Evolutionary conservation across 345 rosid genomes (phyloP), one percentile per base, ranked within the genome.

Genomic region (Tarenaya hassleriana): DNA sequence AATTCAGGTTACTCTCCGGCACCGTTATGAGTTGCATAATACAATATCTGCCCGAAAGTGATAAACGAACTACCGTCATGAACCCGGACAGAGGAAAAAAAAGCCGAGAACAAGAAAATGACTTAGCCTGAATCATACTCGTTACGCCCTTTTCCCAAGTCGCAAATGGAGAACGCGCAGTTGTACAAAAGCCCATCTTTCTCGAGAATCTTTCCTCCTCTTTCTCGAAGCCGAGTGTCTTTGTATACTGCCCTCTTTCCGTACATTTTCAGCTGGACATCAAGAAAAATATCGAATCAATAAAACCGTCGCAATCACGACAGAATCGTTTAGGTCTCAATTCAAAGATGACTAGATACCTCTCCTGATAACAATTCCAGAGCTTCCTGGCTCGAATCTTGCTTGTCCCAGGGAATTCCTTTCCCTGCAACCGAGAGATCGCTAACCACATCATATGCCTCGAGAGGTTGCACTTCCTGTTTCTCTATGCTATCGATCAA

Each of bases 231-330:
- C 45, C 41, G 71, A 11, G 78, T 62, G 33, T 86, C 89, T 62
- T 73, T 82, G 69, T 80, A 69, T 10, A 86, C 89, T 29, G 77
- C 76, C 63, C 73, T 75, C 50, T 90, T 90, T 8, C 89, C 97
- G 40, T 58, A 71, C 54, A 86, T 59, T 57, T 84, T 86, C 10
- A 90, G 72, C 94, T 86, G 76, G 68, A 77, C 3, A 24, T 5
- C 29, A 24, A 24, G 29, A 2, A 24, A 2, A 48, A 39, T 0
- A 55, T 8, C 7, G 11, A 33, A 15, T 18, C 12, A 41, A n/a
- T 16, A 6, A 60, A 6, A 8, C n/a, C 14, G 39, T 7, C 16
- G 11, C 17, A 13, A 6, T 17, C 13, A 14, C 5, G 16, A 1
- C 32, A n/a, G n/a, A n/a, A n/a, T 13, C 10, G 19, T 33, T 1